A percentile compares a stretch with the other conserved stretches of the same genome.
phyloP scores from a whole-genome alignment of 176 grass and related monocot genomes.

The Aegilops sharonensis region DNA sequence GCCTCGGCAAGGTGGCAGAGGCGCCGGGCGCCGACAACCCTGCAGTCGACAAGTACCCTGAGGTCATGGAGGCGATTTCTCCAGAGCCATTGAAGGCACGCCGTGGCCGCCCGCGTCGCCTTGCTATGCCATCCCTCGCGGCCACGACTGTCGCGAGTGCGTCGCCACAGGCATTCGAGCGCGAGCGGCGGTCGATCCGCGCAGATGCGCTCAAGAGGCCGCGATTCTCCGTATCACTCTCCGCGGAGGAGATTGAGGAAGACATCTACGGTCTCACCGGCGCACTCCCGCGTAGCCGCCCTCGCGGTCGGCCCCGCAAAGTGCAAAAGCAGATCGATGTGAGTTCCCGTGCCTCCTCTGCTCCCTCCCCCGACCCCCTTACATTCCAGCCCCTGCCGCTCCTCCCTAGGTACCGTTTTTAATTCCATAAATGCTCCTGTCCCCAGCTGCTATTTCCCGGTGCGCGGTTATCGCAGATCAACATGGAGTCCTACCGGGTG shows the following conservation, averaged over 20 bases:
- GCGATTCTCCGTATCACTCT: constrained; percentile 67
- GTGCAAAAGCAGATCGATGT: constrained; percentile 91
- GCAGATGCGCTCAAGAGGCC: constrained; percentile 32
- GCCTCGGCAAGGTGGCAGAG: constrained; percentile 34
- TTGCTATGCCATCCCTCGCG: neutral
- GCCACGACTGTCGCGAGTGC: neutral
- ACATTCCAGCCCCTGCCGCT: neutral
- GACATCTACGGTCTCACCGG: constrained; percentile 87
- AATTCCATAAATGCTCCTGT: constrained; percentile 9
- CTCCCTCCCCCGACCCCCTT: too few species aligned
- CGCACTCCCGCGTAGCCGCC: constrained; percentile 68
- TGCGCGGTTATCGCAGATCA: constrained; percentile 77
- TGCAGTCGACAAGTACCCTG: neutral
- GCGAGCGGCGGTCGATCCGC: constrained; percentile 33
- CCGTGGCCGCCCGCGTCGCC: constrained; percentile 21
- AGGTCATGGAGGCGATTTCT: neutral
- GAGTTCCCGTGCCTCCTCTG: neutral
- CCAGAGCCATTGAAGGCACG: constrained; percentile 53
- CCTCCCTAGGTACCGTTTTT: constrained; percentile 1
- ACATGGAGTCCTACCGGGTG: constrained; percentile 67
- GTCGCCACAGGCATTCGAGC: neutral
- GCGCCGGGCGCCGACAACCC: neutral
- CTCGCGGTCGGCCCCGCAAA: constrained; percentile 48
- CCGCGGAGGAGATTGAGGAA: constrained; percentile 83
- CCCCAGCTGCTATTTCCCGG: constrained; percentile 63